Conservation (phyloP, 306 rosid species). For the Calophaca sinica region DNA sequence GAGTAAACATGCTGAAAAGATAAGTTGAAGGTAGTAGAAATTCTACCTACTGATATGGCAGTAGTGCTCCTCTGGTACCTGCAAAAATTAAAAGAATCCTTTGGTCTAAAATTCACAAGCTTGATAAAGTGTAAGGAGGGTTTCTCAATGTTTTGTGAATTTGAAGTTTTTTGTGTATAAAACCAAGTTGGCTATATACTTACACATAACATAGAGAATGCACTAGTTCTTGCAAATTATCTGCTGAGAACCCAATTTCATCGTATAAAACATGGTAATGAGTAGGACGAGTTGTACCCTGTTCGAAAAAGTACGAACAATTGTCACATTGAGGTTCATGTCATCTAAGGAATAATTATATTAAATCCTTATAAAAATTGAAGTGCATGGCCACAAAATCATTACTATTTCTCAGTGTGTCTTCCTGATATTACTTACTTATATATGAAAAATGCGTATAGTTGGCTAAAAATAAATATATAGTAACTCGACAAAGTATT, state of each 20-base stretch:
- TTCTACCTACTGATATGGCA: constrained; percentile 54
- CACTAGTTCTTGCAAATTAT: constrained; percentile 52
- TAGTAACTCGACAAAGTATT: too few species aligned
- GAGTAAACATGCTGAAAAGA: too few species aligned
- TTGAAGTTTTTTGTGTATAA: background rate
- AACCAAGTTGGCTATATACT: constrained; percentile 11
- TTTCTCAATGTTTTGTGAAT: background rate
- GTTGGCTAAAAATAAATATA: too few species aligned
- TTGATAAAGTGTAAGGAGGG: background rate
- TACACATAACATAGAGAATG: constrained; percentile 54
- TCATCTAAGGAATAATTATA: too few species aligned
- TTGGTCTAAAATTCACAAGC: background rate
- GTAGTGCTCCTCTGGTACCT: constrained; percentile 56
- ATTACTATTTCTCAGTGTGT: too few species aligned
- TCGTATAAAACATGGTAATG: constrained; percentile 53
- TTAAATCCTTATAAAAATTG: too few species aligned
- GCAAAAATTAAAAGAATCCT: background rate
- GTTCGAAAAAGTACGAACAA: background rate
- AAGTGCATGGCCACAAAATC: too few species aligned
- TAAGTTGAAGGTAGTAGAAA: background rate
- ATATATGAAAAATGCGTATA: too few species aligned
- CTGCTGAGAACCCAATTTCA: constrained; percentile 53
- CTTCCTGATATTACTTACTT: too few species aligned
- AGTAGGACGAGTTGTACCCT: constrained; percentile 58
- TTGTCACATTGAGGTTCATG: background rate